phyloP scores from a whole-genome alignment of 1,284 basidiomycete genomes.

The Ustilago cynodontis region DNA sequence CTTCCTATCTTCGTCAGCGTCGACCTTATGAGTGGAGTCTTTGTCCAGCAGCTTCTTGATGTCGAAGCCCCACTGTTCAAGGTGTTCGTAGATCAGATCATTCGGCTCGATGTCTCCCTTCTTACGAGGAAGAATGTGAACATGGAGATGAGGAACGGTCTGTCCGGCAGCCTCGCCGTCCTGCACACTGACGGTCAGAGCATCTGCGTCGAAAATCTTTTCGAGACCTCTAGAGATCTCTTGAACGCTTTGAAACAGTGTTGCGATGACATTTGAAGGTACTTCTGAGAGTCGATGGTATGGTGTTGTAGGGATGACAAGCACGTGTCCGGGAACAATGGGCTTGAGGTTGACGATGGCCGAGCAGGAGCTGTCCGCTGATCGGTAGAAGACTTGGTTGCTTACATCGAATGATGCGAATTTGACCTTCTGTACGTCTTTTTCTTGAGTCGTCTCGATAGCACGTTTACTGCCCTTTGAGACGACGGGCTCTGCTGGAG shows the following conservation, averaged over 20 bases:
- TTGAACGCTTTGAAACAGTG: constrained; percentile 62
- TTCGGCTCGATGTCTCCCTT: constrained; percentile 64
- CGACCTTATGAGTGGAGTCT: constrained; percentile 22
- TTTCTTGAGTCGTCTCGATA: neutral
- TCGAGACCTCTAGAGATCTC: constrained; percentile 56
- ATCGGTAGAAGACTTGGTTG: constrained; percentile 54
- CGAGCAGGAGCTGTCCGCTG: constrained; percentile 21
- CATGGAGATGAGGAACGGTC: constrained; percentile 66
- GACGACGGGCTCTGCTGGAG: constrained; percentile 20
- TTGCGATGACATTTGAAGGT: constrained; percentile 38
- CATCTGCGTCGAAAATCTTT: constrained; percentile 54
- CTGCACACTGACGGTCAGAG: constrained; percentile 64
- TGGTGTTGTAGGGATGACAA: constrained; percentile 60
- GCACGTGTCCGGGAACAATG: constrained; percentile 65
- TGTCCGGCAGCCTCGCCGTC: constrained; percentile 63
- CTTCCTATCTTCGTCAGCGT: constrained; percentile 57
- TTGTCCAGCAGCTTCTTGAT: constrained; percentile 31
- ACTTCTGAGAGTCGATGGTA: constrained; percentile 58
- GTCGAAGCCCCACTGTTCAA: constrained; percentile 58
- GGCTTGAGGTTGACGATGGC: constrained; percentile 69
- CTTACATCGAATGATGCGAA: constrained; percentile 58
- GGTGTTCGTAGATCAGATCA: constrained; percentile 59
- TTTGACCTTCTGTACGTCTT: constrained; percentile 16
- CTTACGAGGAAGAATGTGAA: constrained; percentile 66
- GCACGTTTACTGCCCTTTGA: constrained; percentile 5